These are phyloP conservation scores for Entomortierella parvispora DNA, from an alignment of 192 early-diverging fungal species.

Conservation along the genomic window DNA sequence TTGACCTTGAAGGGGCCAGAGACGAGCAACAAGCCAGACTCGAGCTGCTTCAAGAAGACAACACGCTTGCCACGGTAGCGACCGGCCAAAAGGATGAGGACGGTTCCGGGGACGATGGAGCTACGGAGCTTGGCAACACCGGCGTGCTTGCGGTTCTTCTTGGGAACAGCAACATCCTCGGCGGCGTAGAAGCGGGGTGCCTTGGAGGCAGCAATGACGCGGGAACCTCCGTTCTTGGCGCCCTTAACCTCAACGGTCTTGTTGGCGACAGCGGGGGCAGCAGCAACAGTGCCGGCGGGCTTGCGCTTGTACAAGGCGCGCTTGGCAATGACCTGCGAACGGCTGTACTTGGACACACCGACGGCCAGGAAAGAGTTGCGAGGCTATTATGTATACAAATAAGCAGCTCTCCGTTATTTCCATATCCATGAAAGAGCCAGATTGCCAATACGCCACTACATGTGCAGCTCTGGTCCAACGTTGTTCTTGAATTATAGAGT, in stretches of 20 bases:
- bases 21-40: constrained; percentile 94
- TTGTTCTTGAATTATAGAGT: too few species aligned
- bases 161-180: constrained; percentile 83
- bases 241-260: constrained; percentile 81
- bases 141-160: constrained; percentile 82
- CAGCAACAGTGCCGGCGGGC: constrained; percentile 68
- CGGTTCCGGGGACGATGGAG: constrained; percentile 97
- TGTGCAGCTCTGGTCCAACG: too few species aligned
- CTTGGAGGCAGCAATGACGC: constrained; percentile 76
- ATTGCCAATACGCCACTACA: too few species aligned
- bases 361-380: constrained; percentile 87
- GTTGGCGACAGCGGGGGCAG: constrained; percentile 59
- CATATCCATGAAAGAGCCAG: too few species aligned
- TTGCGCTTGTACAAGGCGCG: constrained; percentile 91
- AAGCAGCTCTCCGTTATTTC: too few species aligned
- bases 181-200: constrained; percentile 85
- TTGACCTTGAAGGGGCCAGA: constrained; percentile 99
- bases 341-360: constrained; percentile 86
- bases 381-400: constrained; percentile 65
- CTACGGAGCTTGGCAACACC: constrained; percentile 81
- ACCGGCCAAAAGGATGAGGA: constrained; percentile 92
- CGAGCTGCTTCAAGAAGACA: constrained; percentile 97
- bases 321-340: constrained; percentile 85
- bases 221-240: constrained; percentile 84
- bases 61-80: constrained; percentile 99